These are phyloP conservation scores for Gynochthodes officinalis DNA, from an alignment of 257 asterid genomes.

Conservation along the genomic window DNA sequence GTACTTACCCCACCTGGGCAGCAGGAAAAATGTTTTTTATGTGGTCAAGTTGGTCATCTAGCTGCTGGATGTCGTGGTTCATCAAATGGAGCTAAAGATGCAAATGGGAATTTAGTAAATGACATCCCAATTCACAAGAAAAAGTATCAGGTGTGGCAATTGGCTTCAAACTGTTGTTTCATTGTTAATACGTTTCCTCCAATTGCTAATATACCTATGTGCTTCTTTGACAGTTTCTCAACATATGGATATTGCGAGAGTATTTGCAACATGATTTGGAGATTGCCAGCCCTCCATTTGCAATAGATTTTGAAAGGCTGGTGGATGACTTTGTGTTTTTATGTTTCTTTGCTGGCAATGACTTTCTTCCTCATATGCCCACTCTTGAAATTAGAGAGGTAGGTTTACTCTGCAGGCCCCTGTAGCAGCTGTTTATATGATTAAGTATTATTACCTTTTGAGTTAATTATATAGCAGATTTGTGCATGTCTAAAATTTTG, in stretches of 20 bases:
- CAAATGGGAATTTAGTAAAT: conserved; percentile 43
- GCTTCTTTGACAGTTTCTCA: conserved; percentile 60
- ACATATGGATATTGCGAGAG: conserved; percentile 89
- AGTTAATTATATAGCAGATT: conserved; percentile 13
- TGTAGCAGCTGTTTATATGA: not conserved
- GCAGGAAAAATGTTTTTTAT: conserved; percentile 84
- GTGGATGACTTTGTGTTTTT: conserved; percentile 95
- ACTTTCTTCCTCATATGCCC: conserved; percentile 99
- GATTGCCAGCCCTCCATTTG: conserved; percentile 65
- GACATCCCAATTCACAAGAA: conserved; percentile 71
- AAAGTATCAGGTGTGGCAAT: conserved; percentile 76
- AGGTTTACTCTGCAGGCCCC: conserved; percentile 13
- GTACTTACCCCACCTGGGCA: conserved; percentile 75
- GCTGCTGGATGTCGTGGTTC: conserved; percentile 77
- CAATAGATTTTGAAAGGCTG: conserved; percentile 80
- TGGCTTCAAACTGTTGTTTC: conserved; percentile 20
- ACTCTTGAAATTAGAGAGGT: conserved; percentile 98
- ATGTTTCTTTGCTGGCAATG: conserved; percentile 96
- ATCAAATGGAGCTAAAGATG: conserved; percentile 24
- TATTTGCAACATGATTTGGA: conserved; percentile 82
- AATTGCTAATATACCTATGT: conserved; percentile 9
- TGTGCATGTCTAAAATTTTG: not conserved
- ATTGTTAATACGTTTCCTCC: conserved; percentile 5
- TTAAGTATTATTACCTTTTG: conserved; percentile 7
- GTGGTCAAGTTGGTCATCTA: conserved; percentile 90